Percentiles rank a stretch among this genome's conserved stretches.
Conservation (phyloP, 176 grass and related monocot species). For the Bonia amplexicaulis region DNA sequence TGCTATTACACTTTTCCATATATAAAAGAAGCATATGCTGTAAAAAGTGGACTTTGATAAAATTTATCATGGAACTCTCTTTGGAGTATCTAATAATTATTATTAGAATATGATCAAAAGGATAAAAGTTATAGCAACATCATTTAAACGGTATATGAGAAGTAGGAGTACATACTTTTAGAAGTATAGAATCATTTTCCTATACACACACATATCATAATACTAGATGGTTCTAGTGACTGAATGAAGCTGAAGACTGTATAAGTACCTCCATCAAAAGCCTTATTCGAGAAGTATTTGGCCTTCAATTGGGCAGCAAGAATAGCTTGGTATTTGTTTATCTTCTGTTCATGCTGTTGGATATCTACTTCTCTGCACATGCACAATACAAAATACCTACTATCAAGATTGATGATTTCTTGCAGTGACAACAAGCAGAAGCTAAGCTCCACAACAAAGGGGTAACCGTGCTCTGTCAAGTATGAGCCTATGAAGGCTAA, state of each 20-base stretch:
- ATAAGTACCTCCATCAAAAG: constrained; percentile 54
- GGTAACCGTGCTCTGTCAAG: constrained; percentile 8
- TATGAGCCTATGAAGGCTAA: neutral
- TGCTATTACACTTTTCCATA: no score
- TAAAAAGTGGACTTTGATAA: no score
- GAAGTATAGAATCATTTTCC: no score
- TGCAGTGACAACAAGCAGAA: constrained; percentile 8
- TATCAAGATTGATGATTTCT: neutral
- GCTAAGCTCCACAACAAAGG: constrained; percentile 7
- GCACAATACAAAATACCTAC: neutral
- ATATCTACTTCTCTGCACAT: constrained; percentile 41
- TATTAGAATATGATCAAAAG: no score
- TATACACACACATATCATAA: neutral
- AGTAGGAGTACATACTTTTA: no score
- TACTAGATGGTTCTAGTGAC: neutral
- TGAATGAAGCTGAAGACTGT: neutral
- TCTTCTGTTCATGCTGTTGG: constrained; percentile 45
- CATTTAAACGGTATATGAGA: no score
- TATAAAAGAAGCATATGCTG: no score
- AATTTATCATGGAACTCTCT: no score
- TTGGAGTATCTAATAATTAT: no score
- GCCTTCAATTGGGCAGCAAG: constrained; percentile 55
- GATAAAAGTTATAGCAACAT: no score
- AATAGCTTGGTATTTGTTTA: constrained; percentile 49
- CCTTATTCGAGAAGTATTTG: constrained; percentile 69